A percentile compares a stretch with the other conserved stretches of the same genome.
Conservation (phyloP, 1,284 basidiomycete species). For the Malassezia furfur region DNA sequence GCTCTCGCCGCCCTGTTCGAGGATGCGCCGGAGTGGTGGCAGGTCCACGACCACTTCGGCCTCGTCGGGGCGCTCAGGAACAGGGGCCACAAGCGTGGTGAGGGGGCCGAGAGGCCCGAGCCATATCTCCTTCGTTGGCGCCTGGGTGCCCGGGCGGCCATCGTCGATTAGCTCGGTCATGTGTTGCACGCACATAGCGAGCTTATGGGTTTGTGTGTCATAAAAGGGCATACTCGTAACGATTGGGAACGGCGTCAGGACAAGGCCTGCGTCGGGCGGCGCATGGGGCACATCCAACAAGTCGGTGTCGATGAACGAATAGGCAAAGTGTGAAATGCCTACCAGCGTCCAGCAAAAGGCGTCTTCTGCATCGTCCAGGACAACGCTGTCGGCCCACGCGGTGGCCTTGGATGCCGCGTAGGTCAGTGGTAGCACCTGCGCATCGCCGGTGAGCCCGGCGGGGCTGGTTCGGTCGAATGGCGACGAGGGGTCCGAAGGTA, state of each 20-base stretch:
- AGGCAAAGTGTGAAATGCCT: conserved; percentile 84
- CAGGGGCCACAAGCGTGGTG: neutral
- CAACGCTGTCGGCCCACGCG: conserved; percentile 22
- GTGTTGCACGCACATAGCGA: conserved; percentile 73
- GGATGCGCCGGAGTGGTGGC: conserved; percentile 23
- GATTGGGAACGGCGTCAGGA: conserved; percentile 74
- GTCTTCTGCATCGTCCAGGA: conserved; percentile 80
- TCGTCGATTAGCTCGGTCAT: neutral
- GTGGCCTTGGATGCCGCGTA: conserved; percentile 1
- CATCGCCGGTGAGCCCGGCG: neutral
- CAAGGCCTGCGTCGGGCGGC: conserved; percentile 50
- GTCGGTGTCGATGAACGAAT: conserved; percentile 84
- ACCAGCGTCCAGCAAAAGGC: conserved; percentile 92
- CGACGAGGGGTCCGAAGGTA: too few species aligned
- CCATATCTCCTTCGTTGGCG: conserved; percentile 67
- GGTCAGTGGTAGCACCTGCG: conserved; percentile 8
- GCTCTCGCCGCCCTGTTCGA: conserved; percentile 5
- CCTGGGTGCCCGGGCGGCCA: too few species aligned
- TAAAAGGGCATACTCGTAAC: conserved; percentile 69
- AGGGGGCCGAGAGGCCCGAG: conserved; percentile 79
- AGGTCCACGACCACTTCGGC: conserved; percentile 26
- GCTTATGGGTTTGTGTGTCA: conserved; percentile 61
- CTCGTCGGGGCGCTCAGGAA: conserved; percentile 17
- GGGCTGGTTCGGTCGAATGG: too few species aligned
- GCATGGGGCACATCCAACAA: conserved; percentile 66